phyloP scores from a whole-genome alignment of 345 rosid species.

The Hibiscus trionum region DNA sequence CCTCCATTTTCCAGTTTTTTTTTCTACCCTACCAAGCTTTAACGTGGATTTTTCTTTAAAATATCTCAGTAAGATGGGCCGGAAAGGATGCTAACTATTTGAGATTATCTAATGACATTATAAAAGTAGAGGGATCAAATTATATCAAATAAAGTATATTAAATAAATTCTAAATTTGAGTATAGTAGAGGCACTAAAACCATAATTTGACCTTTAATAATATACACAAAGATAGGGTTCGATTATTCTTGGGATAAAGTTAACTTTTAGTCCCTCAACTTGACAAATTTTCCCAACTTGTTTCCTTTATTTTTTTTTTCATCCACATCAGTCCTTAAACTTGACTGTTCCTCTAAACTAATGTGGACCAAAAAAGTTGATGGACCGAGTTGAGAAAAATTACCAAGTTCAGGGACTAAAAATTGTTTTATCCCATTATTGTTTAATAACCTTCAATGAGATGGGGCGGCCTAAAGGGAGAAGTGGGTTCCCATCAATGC shows the following conservation, averaged over 20 bases:
- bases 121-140: neutral
- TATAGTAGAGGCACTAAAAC: neutral
- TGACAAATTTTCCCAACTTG: neutral
- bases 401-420: neutral
- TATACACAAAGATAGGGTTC: constrained; percentile 1
- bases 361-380: neutral
- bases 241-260: neutral
- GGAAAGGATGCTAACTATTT: neutral
- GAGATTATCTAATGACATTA: neutral
- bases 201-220: neutral
- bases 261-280: neutral
- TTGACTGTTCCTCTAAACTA: neutral
- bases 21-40: too few relatives aligned
- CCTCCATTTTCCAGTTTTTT: too few relatives aligned
- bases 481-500: constrained; percentile 12
- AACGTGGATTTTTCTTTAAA: too few relatives aligned
- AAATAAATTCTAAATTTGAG: too few relatives aligned
- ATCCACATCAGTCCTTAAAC: too few relatives aligned
- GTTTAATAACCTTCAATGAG: constrained; percentile 4
- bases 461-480: constrained; percentile 35
- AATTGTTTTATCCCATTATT: neutral
- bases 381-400: neutral
- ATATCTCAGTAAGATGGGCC: too few relatives aligned
- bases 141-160: neutral
- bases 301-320: too few relatives aligned